Conservation (phyloP, 2,329 filamentous ascomycete genomes). For the Curvularia lunata region DNA sequence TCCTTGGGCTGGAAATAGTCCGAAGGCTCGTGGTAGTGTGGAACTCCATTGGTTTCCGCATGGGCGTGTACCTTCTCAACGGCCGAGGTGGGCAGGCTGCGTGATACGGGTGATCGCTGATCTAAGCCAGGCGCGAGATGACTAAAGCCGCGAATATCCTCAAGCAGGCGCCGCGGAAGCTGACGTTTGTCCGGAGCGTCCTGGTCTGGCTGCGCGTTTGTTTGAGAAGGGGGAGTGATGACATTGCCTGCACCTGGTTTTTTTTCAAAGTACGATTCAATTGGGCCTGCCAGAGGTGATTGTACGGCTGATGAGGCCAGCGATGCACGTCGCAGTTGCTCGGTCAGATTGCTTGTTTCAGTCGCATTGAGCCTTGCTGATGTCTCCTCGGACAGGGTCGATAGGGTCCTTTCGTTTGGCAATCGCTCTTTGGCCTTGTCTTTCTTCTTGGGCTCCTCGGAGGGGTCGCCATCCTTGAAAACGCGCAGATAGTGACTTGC, state of each 20-base stretch:
- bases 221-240: constrained; percentile 5
- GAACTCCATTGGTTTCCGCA: constrained; percentile 23
- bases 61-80: constrained; percentile 43
- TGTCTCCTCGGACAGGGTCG: constrained; percentile 35
- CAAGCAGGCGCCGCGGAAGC: constrained; percentile 59
- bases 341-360: constrained; percentile 21
- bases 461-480: constrained; percentile 67
- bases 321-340: constrained; percentile 32
- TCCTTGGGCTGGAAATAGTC: constrained; percentile 40
- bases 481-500: constrained; percentile 69
- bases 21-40: constrained; percentile 26
- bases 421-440: constrained; percentile 52
- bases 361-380: constrained; percentile 12
- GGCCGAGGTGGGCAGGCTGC: constrained; percentile 54
- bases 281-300: constrained; percentile 29
- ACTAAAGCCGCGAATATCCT: constrained; percentile 64
- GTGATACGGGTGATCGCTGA: constrained; percentile 58
- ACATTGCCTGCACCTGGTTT: constrained; percentile 15
- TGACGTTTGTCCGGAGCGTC: constrained; percentile 19
- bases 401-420: constrained; percentile 38
- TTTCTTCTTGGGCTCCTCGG: constrained; percentile 59
- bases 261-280: constrained; percentile 40
- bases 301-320: constrained; percentile 35
- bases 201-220: constrained; percentile 4
- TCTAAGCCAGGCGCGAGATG: constrained; percentile 57